Conservation (phyloP, 192 early-diverging fungal species). For the Backusella psychrophila region DNA sequence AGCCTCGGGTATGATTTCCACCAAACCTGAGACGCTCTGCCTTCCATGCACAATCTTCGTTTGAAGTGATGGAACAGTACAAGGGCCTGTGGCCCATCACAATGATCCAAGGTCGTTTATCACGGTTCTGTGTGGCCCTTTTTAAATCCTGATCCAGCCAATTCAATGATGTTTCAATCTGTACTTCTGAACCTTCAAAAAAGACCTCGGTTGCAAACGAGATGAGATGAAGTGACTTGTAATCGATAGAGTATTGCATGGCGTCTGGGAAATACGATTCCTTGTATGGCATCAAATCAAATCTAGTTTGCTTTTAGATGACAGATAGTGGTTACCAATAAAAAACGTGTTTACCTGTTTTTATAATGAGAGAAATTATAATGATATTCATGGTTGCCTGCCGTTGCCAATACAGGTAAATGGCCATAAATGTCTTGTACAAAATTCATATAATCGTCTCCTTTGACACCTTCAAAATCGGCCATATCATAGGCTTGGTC, state of each 20-base stretch:
- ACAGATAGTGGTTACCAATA: no score
- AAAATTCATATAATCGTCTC: slow-evolving; percentile 30
- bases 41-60: not conserved
- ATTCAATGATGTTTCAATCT: slow-evolving; percentile 19
- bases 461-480: slow-evolving; percentile 24
- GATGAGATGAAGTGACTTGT: slow-evolving; percentile 26
- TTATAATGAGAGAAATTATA: slow-evolving; percentile 34
- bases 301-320: not conserved
- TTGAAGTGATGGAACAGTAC: slow-evolving; percentile 11
- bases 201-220: slow-evolving; percentile 20
- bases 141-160: slow-evolving; percentile 24
- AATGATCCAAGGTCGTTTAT: slow-evolving; percentile 21
- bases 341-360: no score
- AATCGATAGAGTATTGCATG: slow-evolving; percentile 27
- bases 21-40: slow-evolving; percentile 9
- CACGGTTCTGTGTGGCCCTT: slow-evolving; percentile 11
- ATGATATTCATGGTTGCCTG: slow-evolving; percentile 26
- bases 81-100: slow-evolving; percentile 19
- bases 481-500: slow-evolving; percentile 30
- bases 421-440: slow-evolving; percentile 19
- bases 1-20: not conserved
- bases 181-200: slow-evolving; percentile 15
- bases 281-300: slow-evolving; percentile 18
- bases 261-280: slow-evolving; percentile 18
- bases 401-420: slow-evolving; percentile 21